Conservation (phyloP, 2,329 filamentous ascomycete genomes). For the Calonectria naviculata region DNA sequence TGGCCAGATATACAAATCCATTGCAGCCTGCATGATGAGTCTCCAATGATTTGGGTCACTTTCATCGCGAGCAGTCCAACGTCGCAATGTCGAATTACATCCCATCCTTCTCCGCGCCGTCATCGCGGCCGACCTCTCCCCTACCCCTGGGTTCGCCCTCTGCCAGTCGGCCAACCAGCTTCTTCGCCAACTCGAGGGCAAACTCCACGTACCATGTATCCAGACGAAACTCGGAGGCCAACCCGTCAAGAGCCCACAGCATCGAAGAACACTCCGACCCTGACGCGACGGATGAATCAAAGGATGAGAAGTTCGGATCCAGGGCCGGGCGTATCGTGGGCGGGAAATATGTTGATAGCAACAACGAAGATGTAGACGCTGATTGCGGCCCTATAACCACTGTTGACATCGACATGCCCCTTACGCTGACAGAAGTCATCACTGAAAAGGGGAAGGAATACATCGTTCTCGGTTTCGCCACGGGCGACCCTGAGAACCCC, state of each 20-base stretch:
- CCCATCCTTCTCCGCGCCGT: neutral
- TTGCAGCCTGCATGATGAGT: no score
- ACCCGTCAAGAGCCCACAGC: neutral
- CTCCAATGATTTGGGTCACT: neutral
- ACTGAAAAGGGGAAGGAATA: neutral
- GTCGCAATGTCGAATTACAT: neutral
- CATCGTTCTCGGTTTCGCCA: constrained; percentile 19
- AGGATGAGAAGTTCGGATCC: neutral
- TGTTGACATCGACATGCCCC: neutral
- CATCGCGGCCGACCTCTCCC: neutral
- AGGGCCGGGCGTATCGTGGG: neutral
- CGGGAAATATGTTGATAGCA: neutral
- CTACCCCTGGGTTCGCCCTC: neutral
- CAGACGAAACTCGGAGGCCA: neutral
- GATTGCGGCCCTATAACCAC: neutral
- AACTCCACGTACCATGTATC: neutral
- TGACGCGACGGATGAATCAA: neutral
- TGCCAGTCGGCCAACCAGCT: neutral
- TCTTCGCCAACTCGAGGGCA: neutral
- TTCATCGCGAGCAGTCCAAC: neutral
- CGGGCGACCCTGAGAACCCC: constrained; percentile 34
- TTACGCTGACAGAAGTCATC: neutral
- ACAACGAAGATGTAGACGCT: neutral
- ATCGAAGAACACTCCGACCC: neutral
- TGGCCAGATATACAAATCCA: neutral